A percentile compares a stretch with the other conserved stretches of the same genome.
phyloP scores from a whole-genome alignment of 495 filamentous ascomycete species.

The Penicillium silybi region DNA sequence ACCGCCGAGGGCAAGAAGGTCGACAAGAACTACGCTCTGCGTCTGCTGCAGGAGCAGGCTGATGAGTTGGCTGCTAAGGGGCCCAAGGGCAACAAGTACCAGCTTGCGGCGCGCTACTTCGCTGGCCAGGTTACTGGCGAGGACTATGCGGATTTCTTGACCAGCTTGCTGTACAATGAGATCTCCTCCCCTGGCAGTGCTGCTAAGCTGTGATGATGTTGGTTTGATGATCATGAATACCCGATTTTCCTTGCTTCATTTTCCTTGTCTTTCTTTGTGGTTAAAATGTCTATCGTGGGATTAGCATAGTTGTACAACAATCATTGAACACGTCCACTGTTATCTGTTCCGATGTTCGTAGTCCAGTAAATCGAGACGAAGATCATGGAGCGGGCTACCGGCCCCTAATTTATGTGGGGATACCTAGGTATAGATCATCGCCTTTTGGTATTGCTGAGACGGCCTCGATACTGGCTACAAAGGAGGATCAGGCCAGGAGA shows the following conservation, averaged over 20 bases:
- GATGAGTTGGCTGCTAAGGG: conserved; percentile 70
- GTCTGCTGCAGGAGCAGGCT: conserved; percentile 82
- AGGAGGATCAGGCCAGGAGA: too few species aligned
- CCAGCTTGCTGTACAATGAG: conserved; percentile 91
- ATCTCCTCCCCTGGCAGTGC: conserved; percentile 82
- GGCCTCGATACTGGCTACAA: too few species aligned
- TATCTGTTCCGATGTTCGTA: too few species aligned
- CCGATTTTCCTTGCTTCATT: conserved; percentile 11
- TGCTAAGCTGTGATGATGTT: conserved; percentile 65
- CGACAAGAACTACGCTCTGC: conserved; percentile 84
- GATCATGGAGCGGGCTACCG: too few species aligned
- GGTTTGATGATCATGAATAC: conserved; percentile 30
- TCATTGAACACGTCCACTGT: conserved; percentile 1
- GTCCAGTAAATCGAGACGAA: too few species aligned
- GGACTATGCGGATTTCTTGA: conserved; percentile 97
- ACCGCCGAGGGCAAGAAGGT: conserved; percentile 90
- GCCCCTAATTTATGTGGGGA: too few species aligned
- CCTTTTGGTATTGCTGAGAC: too few species aligned
- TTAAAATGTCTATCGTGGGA: conserved; percentile 5
- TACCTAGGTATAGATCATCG: too few species aligned
- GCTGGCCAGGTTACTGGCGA: conserved; percentile 90
- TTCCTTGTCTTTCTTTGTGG: background rate
- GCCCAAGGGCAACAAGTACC: conserved; percentile 87
- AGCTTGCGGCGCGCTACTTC: conserved; percentile 89
- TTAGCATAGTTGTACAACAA: conserved; percentile 22